Conservation (phyloP, 192 early-diverging fungal genomes). For the Chytriomyces sp. region DNA sequence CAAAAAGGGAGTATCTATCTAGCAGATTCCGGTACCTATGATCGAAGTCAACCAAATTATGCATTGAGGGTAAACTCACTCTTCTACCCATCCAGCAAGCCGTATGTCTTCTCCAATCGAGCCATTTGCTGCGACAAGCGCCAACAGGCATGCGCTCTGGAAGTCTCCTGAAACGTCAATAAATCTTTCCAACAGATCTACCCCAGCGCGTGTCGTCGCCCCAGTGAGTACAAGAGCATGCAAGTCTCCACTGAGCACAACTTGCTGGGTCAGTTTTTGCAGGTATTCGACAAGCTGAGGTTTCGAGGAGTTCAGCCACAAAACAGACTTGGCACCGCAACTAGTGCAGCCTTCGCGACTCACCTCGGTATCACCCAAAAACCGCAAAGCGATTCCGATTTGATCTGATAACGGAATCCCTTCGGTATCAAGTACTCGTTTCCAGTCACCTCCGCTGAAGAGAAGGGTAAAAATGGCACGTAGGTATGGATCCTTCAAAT, state of each 20-base stretch:
- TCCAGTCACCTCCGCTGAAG: conserved; percentile 79
- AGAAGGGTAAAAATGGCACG: conserved; percentile 88
- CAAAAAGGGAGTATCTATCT: conserved; percentile 86
- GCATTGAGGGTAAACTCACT: conserved; percentile 31
- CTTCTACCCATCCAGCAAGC: conserved; percentile 67
- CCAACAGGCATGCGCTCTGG: conserved; percentile 69
- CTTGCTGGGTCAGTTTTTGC: conserved; percentile 50
- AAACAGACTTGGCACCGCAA: not conserved
- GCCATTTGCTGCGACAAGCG: not conserved
- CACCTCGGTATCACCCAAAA: conserved; percentile 80
- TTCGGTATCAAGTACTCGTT: conserved; percentile 66
- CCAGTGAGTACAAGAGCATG: conserved; percentile 87
- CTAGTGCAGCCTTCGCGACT: not conserved
- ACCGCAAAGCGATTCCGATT: conserved; percentile 82
- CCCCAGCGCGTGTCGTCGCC: conserved; percentile 54
- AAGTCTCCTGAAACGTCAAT: conserved; percentile 87
- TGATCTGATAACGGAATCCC: conserved; percentile 76
- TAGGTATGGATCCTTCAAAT: conserved; percentile 75
- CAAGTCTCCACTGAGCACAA: conserved; percentile 70
- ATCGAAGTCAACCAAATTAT: not conserved
- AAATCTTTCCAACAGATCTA: conserved; percentile 76
- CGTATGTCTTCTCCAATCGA: not conserved
- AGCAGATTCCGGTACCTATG: conserved; percentile 74
- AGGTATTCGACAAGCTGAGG: conserved; percentile 66
- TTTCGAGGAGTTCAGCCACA: conserved; percentile 6